phyloP scores from a whole-genome alignment of 139 green algal genomes.

The Yamagishiella unicocca region DNA sequence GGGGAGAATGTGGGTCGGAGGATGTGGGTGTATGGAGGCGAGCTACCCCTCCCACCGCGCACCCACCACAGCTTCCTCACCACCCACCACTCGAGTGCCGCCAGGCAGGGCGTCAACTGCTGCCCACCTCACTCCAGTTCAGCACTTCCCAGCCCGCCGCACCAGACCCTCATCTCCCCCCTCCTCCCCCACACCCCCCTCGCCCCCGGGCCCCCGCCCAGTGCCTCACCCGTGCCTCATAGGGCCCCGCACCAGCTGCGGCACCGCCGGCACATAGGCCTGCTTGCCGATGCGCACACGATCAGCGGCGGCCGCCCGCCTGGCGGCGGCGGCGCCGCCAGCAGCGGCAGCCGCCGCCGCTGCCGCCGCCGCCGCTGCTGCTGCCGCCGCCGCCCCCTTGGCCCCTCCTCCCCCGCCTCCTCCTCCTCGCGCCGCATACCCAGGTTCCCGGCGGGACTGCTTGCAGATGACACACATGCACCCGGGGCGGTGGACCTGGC shows the following conservation, averaged over 20 bases:
- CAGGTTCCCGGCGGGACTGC: conserved; percentile 68
- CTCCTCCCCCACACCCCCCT: not conserved
- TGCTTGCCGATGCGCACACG: conserved; percentile 75
- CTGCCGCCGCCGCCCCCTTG: not conserved
- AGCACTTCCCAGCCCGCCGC: no score
- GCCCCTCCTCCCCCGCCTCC: conserved; percentile 15
- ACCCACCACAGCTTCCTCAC: no score
- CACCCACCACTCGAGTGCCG: no score
- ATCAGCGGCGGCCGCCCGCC: not conserved
- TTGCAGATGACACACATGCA: conserved; percentile 91
- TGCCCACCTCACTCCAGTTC: no score
- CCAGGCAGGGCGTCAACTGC: no score
- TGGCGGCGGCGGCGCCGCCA: not conserved
- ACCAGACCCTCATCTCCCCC: no score
- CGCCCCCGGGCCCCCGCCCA: not conserved
- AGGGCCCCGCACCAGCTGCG: conserved; percentile 68
- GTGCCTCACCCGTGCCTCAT: conserved; percentile 42
- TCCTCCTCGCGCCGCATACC: not conserved
- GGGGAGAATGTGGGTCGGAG: no score
- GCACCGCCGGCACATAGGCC: conserved; percentile 77
- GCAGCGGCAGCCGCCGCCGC: not conserved
- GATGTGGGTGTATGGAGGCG: no score
- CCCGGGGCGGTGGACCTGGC: conserved; percentile 65
- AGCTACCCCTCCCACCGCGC: no score
- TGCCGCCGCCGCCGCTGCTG: not conserved